Evolutionary conservation across 257 asterid species (phyloP), one percentile per base, ranked within the genome.

Genomic region (Petunia secreta): DNA sequence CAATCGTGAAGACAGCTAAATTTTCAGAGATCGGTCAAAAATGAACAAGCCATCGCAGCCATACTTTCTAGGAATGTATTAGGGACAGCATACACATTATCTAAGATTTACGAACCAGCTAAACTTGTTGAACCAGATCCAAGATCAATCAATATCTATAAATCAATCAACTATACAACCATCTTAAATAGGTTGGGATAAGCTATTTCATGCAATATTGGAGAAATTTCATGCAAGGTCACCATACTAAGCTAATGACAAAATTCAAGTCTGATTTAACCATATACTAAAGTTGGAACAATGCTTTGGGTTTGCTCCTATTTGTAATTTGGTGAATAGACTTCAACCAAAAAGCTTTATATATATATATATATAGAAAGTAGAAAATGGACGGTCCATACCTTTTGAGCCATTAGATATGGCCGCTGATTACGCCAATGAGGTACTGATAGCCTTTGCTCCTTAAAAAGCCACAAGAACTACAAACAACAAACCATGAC

Each of bases 401-500:
- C 99, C 98, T 89, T 89, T 83, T 96, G 97, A 79, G 98, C 89
- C 92, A 96, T 84, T 80, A 96, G 87, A 81, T 92, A 94, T 64
- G 98, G 87, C 6, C 94, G 89, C 73, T 91, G 94, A 83, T 79
- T 88, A 82, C 99, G 89, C 99, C 99, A 96, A 84, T 90, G 95
- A 53, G 98, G 98, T 76, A 76, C 77, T 77, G 91, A 86, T 60
- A 92, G 91, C 88, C 95, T 89, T 78, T 89, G 98, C 86, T 96
- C 99, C 91, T 91, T 94, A 82, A 91, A 91, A 82, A 87, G 90
- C 91, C 88, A 87, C 87, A 96, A 65, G 84, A 96, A 91, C 99
- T 96, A 84, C 62, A 77, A 78, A 66, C 50, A 82, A 76, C 78
- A 77, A 81, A 54, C 37, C 40, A 54, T 34, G 55, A 67, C 38